Evolutionary conservation across 2,329 filamentous ascomycete genomes (phyloP).

Genomic region (Teratosphaeria gauchensis): DNA sequence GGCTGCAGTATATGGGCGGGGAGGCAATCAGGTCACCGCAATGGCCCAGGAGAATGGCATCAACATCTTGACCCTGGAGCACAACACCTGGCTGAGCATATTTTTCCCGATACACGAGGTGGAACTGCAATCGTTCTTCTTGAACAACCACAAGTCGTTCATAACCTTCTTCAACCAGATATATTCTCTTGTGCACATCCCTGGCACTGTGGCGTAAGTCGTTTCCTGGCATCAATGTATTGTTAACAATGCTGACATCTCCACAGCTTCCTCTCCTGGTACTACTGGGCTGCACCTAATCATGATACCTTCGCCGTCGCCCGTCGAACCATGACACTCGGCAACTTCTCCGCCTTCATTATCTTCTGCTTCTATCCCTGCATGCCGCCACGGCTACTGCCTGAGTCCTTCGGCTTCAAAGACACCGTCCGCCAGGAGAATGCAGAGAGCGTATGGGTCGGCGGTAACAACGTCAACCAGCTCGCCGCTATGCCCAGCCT

Average conservation of each 20-base stretch:
- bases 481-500: constrained; percentile 41
- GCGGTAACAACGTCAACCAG: constrained; percentile 37
- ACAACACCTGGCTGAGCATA: constrained; percentile 40
- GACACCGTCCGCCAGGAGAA: constrained; percentile 40
- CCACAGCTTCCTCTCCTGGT: constrained; percentile 52
- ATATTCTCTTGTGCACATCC: constrained; percentile 52
- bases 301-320: constrained; percentile 35
- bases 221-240: neutral
- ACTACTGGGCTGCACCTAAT: constrained; percentile 49
- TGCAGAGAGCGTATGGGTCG: constrained; percentile 37
- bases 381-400: constrained; percentile 43
- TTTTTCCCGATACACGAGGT: constrained; percentile 45
- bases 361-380: constrained; percentile 45
- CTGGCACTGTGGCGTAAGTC: constrained; percentile 48
- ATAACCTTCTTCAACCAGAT: constrained; percentile 49
- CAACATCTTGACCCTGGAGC: constrained; percentile 46
- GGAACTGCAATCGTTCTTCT: constrained; percentile 48
- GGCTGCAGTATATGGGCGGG: constrained; percentile 16
- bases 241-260: constrained; percentile 2
- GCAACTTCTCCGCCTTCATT: constrained; percentile 44
- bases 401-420: constrained; percentile 35
- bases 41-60: constrained; percentile 48
- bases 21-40: constrained; percentile 44
- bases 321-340: constrained; percentile 40
- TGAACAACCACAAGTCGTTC: constrained; percentile 43